Base-by-base conservation (phyloP, 2,329 filamentous ascomycete species). In the Plenodomus lindquistii region DNA sequence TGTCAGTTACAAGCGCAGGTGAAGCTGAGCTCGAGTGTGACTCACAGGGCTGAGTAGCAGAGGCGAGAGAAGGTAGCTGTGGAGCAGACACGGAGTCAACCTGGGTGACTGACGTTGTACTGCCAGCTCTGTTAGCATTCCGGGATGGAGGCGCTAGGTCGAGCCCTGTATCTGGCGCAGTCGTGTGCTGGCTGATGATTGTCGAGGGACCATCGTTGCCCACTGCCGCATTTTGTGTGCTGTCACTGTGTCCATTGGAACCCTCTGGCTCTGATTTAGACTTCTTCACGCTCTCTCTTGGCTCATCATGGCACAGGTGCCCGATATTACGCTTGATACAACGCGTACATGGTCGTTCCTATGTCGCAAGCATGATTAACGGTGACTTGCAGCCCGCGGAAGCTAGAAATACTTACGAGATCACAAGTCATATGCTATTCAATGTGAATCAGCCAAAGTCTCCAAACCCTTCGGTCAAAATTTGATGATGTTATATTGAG, bases 281-380 rank as follows among this genome's bases (percentile, higher is more conserved):
- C 75, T 92, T 93, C 76, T 94, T 96, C 51, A 87, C 84, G 60
- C 60, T 60, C 68, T 99, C 93, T 73, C 93, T 87, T 61, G 92
- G 93, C 76, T 97, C 94, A 75, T 99, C 94, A 78, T 97, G 94
- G 75, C 94, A 99, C 60, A 99, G 82, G 75, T 99, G 94, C 66
- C 93, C 94, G 73, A 99, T 99, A 77, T 96, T 96, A 69, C 94
- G 87, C 78, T 97, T 99, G 76, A 97, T 90, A 80, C 94, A 99
- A 77, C 94, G 85, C 66, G 91, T 93, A 82, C 94, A 99, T 67
- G 94, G 94, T 72, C 94, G 87, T 79, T 96, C 91, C 91, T 95
- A 74, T 65, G 59, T 65, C 67, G 11, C 15, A 15, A 31, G 27
- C 4, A 31, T 31, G 27, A 31, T 31, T 15, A 31, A 13, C 27